Conservation (phyloP, 2,329 filamentous ascomycete genomes). For the Kalaharituber pfeilii region DNA sequence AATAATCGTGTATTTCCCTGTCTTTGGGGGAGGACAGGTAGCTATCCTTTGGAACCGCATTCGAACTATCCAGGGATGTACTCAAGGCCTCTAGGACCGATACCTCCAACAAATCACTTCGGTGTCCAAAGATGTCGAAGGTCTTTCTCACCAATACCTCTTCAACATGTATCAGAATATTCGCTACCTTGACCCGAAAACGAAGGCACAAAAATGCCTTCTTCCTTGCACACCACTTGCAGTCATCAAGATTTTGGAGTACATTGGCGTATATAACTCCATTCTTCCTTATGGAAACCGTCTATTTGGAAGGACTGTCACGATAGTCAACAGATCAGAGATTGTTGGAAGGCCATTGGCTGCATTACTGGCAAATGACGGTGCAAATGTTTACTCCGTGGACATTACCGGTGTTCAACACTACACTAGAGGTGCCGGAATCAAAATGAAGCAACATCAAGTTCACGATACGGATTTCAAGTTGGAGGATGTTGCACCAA, state of each 20-base stretch:
- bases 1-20: conserved; percentile 97
- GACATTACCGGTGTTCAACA: conserved; percentile 82
- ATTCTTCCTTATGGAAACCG: conserved; percentile 86
- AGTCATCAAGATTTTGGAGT: conserved; percentile 90
- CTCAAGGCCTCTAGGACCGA: conserved; percentile 61
- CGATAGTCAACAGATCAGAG: conserved; percentile 89
- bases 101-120: conserved; percentile 92
- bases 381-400: conserved; percentile 85
- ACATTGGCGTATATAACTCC: conserved; percentile 90
- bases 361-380: conserved; percentile 86
- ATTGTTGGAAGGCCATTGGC: conserved; percentile 88
- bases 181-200: conserved; percentile 68
- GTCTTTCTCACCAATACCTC: conserved; percentile 79
- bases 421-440: conserved; percentile 76
- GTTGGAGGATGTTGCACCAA: conserved; percentile 61
- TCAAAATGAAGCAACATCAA: conserved; percentile 71
- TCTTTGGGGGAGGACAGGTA: conserved; percentile 47
- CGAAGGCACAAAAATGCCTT: conserved; percentile 70
- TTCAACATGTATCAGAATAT: conserved; percentile 99
- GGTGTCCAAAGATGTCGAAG: conserved; percentile 85
- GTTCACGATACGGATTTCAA: conserved; percentile 64
- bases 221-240: conserved; percentile 90
- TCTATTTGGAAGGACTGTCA: conserved; percentile 82
- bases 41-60: no score
- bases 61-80: background rate